phyloP scores from a whole-genome alignment of 148 eudicot genomes.

The Rhododendron mucronatum region DNA sequence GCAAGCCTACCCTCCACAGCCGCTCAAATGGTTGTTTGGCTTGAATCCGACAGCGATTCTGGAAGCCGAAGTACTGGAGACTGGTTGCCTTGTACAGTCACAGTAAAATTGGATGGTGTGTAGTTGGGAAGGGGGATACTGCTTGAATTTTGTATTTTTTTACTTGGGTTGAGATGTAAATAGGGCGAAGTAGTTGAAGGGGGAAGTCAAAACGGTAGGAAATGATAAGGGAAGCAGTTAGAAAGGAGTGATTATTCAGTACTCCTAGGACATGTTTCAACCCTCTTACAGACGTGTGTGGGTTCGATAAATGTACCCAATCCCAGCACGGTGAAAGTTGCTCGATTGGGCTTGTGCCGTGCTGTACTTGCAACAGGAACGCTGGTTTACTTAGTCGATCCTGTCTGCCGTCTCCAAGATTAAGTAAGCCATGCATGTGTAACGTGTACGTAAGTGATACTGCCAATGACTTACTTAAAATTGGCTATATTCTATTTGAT shows the following conservation, averaged over 20 bases:
- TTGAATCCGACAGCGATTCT: slow-evolving; percentile 38
- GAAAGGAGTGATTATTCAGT: slow-evolving; percentile 2
- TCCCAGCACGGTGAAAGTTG: not conserved
- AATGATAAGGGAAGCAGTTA: not conserved
- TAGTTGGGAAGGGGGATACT: not conserved
- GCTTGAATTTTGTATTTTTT: slow-evolving; percentile 12
- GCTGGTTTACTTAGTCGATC: not conserved
- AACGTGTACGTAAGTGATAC: not conserved
- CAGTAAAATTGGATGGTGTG: slow-evolving; percentile 28
- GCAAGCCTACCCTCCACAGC: slow-evolving; percentile 17
- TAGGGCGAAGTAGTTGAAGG: slow-evolving; percentile 13
- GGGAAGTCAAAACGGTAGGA: slow-evolving; percentile 10
- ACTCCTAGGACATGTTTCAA: not conserved
- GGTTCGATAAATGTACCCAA: not conserved
- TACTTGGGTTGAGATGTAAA: slow-evolving; percentile 21
- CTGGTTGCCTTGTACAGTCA: slow-evolving; percentile 52
- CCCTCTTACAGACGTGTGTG: not conserved
- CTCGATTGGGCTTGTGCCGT: not conserved
- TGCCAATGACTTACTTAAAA: not conserved
- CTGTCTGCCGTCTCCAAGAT: not conserved
- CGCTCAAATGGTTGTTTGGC: slow-evolving; percentile 31
- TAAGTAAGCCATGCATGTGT: not conserved
- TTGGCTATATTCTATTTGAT: not conserved
- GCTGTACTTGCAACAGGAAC: not conserved
- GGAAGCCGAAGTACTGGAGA: slow-evolving; percentile 42